A percentile compares a stretch with the other conserved stretches of the same genome.
Conservation (phyloP, 2,329 filamentous ascomycete genomes). For the Claviceps arundinis region DNA sequence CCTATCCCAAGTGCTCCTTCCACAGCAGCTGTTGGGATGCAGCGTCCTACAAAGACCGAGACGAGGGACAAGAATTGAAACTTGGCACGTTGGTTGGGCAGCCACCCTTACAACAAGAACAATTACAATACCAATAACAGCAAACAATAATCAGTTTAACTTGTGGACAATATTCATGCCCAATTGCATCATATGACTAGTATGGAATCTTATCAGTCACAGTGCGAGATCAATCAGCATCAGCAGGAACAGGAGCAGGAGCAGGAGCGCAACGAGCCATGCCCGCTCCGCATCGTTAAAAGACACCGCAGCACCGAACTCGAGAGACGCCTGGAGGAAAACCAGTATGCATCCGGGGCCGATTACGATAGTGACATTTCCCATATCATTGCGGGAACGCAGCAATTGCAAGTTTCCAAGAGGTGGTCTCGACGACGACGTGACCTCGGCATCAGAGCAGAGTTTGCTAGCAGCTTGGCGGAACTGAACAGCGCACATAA, state of each 20-base stretch:
- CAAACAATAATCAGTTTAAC: background rate
- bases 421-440: constrained; percentile 2
- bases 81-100: background rate
- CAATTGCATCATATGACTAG: constrained; percentile 4
- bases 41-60: background rate
- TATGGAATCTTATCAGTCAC: constrained; percentile 21
- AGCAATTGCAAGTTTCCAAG: constrained; percentile 7
- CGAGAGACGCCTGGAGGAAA: background rate
- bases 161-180: background rate
- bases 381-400: background rate
- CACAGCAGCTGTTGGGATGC: background rate
- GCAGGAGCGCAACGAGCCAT: constrained; percentile 18
- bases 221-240: background rate
- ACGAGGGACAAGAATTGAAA: background rate
- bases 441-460: background rate
- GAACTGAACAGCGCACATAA: constrained; percentile 4
- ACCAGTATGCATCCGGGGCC: background rate
- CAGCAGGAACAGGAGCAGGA: background rate
- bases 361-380: constrained; percentile 1
- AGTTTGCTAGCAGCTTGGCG: constrained; percentile 5
- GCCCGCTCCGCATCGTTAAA: constrained; percentile 39
- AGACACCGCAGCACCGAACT: constrained; percentile 8
- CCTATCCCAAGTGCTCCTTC: constrained; percentile 3
- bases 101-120: background rate
- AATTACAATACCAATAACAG: background rate